Evolutionary conservation across 208 protist genomes (phyloP).

Genomic region (Trypanosoma cruzi): DNA sequence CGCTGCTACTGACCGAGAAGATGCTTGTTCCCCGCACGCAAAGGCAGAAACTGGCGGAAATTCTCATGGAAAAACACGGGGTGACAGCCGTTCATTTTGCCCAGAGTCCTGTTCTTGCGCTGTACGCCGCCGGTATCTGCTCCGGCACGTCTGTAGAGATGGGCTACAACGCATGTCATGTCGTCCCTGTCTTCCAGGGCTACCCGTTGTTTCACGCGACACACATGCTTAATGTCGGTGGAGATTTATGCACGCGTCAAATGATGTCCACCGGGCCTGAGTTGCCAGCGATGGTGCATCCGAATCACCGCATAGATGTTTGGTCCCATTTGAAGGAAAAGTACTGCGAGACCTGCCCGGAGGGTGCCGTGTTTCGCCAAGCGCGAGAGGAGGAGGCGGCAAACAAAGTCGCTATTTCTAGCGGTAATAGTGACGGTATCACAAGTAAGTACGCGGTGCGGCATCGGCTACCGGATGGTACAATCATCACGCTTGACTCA

Average conservation of each 20-base stretch:
- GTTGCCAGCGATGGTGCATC: conserved; percentile 42
- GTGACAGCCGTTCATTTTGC: conserved; percentile 67
- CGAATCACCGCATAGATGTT: conserved; percentile 50
- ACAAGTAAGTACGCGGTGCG: conserved; percentile 32
- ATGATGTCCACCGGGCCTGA: conserved; percentile 33
- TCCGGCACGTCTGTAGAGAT: conserved; percentile 94
- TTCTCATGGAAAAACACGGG: conserved; percentile 89
- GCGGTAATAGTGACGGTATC: conserved; percentile 24
- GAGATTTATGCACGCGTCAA: conserved; percentile 65
- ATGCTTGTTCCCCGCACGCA: conserved; percentile 80
- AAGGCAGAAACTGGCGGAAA: conserved; percentile 83
- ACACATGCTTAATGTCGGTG: conserved; percentile 79
- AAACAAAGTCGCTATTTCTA: not conserved
- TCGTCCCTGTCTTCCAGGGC: conserved; percentile 98
- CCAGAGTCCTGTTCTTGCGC: conserved; percentile 80
- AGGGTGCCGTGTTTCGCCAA: not conserved
- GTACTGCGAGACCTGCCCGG: conserved; percentile 43
- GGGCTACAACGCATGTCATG: conserved; percentile 97
- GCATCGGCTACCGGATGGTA: conserved; percentile 83
- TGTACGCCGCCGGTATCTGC: conserved; percentile 87
- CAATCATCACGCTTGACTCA: conserved; percentile 54
- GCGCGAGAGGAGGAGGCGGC: conserved; percentile 3
- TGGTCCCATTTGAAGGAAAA: conserved; percentile 91
- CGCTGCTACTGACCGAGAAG: conserved; percentile 91
- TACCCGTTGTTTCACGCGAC: conserved; percentile 94